phyloP scores from a whole-genome alignment of 305 asterid genomes.

The Rubia balearica region DNA sequence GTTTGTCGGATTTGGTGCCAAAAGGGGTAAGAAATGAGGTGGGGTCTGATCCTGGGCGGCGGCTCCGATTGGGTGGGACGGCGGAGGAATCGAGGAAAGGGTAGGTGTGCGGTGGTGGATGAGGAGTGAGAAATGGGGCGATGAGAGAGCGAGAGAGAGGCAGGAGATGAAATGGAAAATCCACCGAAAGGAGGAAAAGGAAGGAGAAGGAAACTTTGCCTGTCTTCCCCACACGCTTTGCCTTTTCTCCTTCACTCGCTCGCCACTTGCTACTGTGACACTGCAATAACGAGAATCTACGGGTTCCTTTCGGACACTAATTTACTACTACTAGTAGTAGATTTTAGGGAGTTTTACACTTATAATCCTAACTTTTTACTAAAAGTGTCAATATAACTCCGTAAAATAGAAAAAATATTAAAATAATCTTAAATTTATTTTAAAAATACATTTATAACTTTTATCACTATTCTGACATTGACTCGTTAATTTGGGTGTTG shows the following conservation, averaged over 20 bases:
- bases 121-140: constrained; percentile 13
- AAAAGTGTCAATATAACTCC: too few species aligned
- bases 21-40: background rate
- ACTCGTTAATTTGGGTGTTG: too few species aligned
- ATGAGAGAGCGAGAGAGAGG: background rate
- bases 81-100: background rate
- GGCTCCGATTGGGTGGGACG: constrained; percentile 3
- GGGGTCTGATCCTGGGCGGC: constrained; percentile 13
- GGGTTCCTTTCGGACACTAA: too few species aligned
- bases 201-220: constrained; percentile 10
- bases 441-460: too few species aligned
- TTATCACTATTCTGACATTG: too few species aligned
- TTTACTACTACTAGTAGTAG: too few species aligned
- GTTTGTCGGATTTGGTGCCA: constrained; percentile 9
- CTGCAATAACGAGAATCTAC: too few species aligned
- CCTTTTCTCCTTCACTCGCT: constrained; percentile 10
- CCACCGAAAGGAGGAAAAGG: constrained; percentile 40
- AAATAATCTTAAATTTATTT: too few species aligned
- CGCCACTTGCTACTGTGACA: background rate
- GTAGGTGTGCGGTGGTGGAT: constrained; percentile 13
- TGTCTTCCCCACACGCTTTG: constrained; percentile 33
- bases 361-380: too few species aligned
- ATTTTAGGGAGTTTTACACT: too few species aligned
- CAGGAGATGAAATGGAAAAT: constrained; percentile 39
- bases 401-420: too few species aligned